Evolutionary conservation across 805 yeast genomes (phyloP).

Genomic region (Saturnispora sekii): DNA sequence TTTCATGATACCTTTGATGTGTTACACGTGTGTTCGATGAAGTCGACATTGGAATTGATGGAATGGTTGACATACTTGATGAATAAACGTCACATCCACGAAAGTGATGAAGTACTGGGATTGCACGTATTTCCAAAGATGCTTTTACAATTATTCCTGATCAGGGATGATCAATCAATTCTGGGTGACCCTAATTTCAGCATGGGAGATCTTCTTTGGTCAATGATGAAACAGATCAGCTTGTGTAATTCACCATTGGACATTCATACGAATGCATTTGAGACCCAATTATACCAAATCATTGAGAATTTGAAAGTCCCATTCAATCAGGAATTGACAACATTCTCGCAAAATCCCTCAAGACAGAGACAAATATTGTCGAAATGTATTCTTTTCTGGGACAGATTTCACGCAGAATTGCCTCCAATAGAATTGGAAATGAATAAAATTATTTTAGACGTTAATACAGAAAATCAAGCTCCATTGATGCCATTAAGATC

Average conservation of each 20-base stretch:
- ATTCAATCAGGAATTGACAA: slow-evolving; percentile 34
- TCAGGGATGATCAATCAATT: slow-evolving; percentile 53
- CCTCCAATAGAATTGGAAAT: slow-evolving; percentile 46
- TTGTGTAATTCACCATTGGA: slow-evolving; percentile 16
- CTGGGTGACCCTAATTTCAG: slow-evolving; percentile 36
- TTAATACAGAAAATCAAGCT: slow-evolving; percentile 26
- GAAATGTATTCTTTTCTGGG: slow-evolving; percentile 53
- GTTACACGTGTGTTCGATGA: slow-evolving; percentile 24
- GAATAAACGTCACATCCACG: slow-evolving; percentile 20
- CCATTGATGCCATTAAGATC: slow-evolving; percentile 60
- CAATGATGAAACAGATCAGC: slow-evolving; percentile 17
- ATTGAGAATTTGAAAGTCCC: slow-evolving; percentile 40
- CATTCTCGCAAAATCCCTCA: slow-evolving; percentile 57
- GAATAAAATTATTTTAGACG: slow-evolving; percentile 12
- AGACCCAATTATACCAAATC: slow-evolving; percentile 20
- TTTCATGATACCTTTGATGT: slow-evolving; percentile 31
- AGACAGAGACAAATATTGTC: slow-evolving; percentile 72
- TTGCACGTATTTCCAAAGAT: slow-evolving; percentile 50
- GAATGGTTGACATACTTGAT: slow-evolving; percentile 21
- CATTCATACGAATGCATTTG: not conserved
- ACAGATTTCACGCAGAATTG: slow-evolving; percentile 66
- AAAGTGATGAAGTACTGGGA: slow-evolving; percentile 24
- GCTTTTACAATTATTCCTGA: slow-evolving; percentile 47
- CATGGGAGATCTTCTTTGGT: slow-evolving; percentile 29
- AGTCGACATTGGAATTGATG: slow-evolving; percentile 20